Evolutionary conservation across 495 filamentous ascomycete genomes (phyloP).

Genomic region (Lepidopterella palustris): DNA sequence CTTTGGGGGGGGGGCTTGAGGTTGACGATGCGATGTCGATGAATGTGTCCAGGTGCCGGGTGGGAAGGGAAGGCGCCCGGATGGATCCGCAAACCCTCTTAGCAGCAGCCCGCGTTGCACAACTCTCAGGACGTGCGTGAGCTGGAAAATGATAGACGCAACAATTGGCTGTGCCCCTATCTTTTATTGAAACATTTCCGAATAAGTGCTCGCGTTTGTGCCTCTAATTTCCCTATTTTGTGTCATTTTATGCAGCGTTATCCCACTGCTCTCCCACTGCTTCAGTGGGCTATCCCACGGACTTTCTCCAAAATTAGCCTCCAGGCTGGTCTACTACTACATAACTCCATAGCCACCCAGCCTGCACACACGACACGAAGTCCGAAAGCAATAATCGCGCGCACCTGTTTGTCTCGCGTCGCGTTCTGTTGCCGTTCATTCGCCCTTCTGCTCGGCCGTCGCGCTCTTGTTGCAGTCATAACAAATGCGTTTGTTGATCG

Average conservation of each 20-base stretch:
- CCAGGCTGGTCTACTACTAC: no score
- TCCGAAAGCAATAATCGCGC: neutral
- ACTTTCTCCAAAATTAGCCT: neutral
- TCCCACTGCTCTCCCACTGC: no score
- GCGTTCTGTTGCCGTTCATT: neutral
- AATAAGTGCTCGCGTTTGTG: neutral
- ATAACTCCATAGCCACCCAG: no score
- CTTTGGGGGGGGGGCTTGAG: neutral
- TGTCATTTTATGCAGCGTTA: neutral
- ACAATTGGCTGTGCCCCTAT: neutral
- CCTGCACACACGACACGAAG: no score
- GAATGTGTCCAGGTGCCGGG: neutral
- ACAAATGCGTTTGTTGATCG: neutral
- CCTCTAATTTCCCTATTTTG: conserved; percentile 1
- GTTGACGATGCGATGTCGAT: neutral
- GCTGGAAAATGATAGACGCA: neutral
- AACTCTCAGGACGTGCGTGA: neutral
- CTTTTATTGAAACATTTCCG: neutral
- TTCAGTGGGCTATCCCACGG: no score
- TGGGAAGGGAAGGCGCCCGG: neutral
- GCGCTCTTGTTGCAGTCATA: neutral
- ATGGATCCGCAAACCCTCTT: neutral
- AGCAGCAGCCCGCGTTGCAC: neutral
- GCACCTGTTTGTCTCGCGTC: neutral
- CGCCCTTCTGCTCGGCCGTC: neutral